Percentiles rank a stretch among this genome's conserved stretches.
Conservation (phyloP, 2,329 filamentous ascomycete genomes). For the Neofusicoccum kwambonambiense region DNA sequence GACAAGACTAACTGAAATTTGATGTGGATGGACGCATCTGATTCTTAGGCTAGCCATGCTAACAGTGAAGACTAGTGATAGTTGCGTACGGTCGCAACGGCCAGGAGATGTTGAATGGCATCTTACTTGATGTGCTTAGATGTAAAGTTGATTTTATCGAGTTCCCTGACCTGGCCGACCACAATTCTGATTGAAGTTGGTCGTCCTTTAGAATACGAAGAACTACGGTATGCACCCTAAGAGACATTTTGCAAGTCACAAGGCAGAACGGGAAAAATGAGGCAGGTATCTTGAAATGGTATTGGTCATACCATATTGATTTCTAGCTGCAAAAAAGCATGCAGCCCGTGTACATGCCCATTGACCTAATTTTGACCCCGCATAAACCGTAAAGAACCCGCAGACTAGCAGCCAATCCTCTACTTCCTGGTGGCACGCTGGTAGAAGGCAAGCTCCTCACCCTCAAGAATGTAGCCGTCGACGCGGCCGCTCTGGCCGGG, state of each 20-base stretch:
- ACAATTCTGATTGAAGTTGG: too few relatives aligned
- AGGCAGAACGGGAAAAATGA: neutral
- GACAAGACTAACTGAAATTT: too few relatives aligned
- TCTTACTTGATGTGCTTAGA: too few relatives aligned
- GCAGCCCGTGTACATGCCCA: constrained; percentile 16
- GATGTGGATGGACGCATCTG: too few relatives aligned
- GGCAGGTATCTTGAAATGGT: constrained; percentile 12
- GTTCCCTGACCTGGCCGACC: too few relatives aligned
- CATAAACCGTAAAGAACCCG: constrained; percentile 41
- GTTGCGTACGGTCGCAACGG: too few relatives aligned
- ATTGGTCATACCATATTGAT: constrained; percentile 17
- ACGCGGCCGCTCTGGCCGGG: constrained; percentile 95
- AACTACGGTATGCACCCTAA: too few relatives aligned
- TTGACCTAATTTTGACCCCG: constrained; percentile 37
- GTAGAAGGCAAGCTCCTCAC: constrained; percentile 99
- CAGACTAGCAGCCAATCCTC: constrained; percentile 40
- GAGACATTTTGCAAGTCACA: neutral
- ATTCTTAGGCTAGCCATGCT: too few relatives aligned
- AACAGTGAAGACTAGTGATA: too few relatives aligned
- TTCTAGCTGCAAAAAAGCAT: constrained; percentile 15
- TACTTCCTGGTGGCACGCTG: constrained; percentile 99
- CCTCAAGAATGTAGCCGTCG: constrained; percentile 98
- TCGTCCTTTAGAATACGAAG: too few relatives aligned
- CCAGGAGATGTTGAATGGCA: too few relatives aligned
- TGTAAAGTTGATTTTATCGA: too few relatives aligned